Base-by-base conservation (phyloP, 306 rosid species). In the Clitoria ternatea region DNA sequence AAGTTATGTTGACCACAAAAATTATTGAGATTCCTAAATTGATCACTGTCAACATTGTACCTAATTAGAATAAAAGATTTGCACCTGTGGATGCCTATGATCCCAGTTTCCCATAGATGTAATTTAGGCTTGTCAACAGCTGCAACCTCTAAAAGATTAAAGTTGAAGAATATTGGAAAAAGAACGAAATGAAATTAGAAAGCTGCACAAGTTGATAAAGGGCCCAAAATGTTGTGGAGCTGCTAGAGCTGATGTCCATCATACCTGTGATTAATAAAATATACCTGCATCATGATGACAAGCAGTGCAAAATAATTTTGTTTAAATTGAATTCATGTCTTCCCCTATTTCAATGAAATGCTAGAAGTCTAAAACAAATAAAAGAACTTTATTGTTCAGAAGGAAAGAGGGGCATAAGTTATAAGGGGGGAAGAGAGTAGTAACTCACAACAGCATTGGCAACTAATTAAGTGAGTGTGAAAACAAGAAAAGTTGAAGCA, bases 21-120 rank as follows among this genome's bases (percentile, higher is more conserved):
- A 37, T 26, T 49, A 56, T 5, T 7, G 55, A 60, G 45, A 44
- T 23, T 7, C 7, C 17, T 17, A 10, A 78, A 69, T 48, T 72
- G 66, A 75, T 67, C 63, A 40, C 52, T 24, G 50, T 54, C 61
- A 35, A n/a, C 19, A 63, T 6, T 17, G 26, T 27, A 27, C 48
- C 23, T 14, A 24, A n/a, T 7, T 43, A 13, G 23, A 45, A 60
- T 6, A 42, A 49, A 57, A 71, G 43, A 52, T 47, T 14, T 53
- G 49, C 83, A 93, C 98, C 96, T 90, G 98, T 17, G 98, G 98
- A 74, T 94, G 98, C 77, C 98, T 53, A 94, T 90, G 39, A 94
- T 85, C 75, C 98, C 98, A 63, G 96, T 88, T 84, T 94, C 97
- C 92, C 96, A 94, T 54, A 94, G 96, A 83, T 94, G 98, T 85